Evolutionary conservation across 164 flowering plant species (phyloP).

Genomic region (Magnolia sinica): DNA sequence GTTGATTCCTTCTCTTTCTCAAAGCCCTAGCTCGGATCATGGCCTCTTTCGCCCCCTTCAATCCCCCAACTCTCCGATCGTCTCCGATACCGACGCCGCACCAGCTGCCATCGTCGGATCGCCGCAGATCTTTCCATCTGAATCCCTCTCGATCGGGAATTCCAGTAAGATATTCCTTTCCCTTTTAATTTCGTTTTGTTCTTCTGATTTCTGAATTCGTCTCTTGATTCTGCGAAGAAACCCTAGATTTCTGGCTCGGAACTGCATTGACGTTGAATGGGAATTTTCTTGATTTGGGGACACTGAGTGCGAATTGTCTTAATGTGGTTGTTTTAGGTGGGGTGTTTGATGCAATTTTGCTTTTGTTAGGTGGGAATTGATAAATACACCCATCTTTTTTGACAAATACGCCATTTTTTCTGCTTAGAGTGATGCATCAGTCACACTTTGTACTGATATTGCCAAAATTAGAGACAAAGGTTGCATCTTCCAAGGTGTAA

Average conservation of each 20-base stretch:
- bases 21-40: slow-evolving; percentile 57
- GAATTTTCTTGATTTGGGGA: neutral
- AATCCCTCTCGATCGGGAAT: slow-evolving; percentile 10
- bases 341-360: neutral
- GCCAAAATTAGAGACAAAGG: no score
- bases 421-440: no score
- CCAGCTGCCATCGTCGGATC: slow-evolving; percentile 16
- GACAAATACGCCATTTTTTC: no score
- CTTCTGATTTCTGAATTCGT: neutral
- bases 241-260: neutral
- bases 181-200: neutral
- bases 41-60: slow-evolving; percentile 30
- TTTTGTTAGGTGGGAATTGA: neutral
- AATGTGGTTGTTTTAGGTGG: neutral
- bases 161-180: slow-evolving; percentile 15
- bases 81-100: neutral
- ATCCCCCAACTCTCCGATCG: slow-evolving; percentile 1
- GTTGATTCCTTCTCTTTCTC: slow-evolving; percentile 28
- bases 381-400: no score
- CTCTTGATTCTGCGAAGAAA: neutral
- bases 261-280: neutral
- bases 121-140: slow-evolving; percentile 19
- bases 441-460: no score
- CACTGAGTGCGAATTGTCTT: neutral
- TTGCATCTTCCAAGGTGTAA: no score